phyloP scores from a whole-genome alignment of 192 early-diverging fungal genomes.

The Backusella luteola region DNA sequence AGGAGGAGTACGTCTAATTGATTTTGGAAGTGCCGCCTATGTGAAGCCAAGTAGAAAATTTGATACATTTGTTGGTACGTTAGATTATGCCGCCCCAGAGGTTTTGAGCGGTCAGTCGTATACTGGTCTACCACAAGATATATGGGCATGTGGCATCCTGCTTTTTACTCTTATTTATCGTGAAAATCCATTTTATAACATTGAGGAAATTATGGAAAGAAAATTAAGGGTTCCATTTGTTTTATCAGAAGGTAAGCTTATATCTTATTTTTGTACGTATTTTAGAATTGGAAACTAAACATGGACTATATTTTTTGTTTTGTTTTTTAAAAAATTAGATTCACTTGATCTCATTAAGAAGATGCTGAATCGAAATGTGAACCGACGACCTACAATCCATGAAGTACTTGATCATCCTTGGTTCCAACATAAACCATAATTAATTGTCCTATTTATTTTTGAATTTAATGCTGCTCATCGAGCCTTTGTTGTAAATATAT shows the following conservation, averaged over 20 bases:
- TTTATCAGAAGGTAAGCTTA: constrained; percentile 17
- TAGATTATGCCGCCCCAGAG: constrained; percentile 79
- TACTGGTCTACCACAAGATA: constrained; percentile 80
- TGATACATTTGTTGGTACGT: constrained; percentile 75
- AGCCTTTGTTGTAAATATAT: constrained; percentile 2
- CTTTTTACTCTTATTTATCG: constrained; percentile 79
- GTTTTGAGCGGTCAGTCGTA: constrained; percentile 81
- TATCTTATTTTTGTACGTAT: too few species aligned
- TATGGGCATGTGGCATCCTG: constrained; percentile 83
- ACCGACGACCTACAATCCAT: constrained; percentile 69
- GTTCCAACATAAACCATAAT: constrained; percentile 38
- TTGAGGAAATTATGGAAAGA: constrained; percentile 52
- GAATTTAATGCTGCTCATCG: background rate
- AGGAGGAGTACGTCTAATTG: constrained; percentile 69
- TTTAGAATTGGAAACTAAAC: background rate
- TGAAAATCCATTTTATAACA: constrained; percentile 62
- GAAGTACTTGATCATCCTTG: constrained; percentile 75
- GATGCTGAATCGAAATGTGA: constrained; percentile 72
- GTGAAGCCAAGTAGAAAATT: constrained; percentile 54
- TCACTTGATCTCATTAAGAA: constrained; percentile 59
- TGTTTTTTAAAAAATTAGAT: constrained; percentile 16
- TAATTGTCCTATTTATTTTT: background rate
- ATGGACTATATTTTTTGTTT: background rate
- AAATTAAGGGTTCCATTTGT: constrained; percentile 41
- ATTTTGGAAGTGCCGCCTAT: constrained; percentile 80